Conservation (phyloP, 495 filamentous ascomycete species). For the Aspergillus coremiiformis region DNA sequence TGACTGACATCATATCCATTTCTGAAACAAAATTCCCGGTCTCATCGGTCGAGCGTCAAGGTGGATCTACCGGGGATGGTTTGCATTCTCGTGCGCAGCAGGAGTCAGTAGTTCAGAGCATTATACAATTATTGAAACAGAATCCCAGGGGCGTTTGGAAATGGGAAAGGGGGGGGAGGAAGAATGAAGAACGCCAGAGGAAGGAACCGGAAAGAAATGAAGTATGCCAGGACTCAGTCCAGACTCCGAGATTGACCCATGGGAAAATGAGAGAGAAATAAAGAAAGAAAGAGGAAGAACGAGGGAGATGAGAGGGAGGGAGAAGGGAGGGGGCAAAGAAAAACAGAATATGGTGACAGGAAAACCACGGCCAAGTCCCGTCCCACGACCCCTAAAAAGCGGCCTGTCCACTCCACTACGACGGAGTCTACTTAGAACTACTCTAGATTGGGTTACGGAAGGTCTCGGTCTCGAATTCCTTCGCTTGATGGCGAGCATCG, state of each 20-base stretch:
- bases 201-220: conserved; percentile 4
- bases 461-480: neutral
- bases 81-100: conserved; percentile 29
- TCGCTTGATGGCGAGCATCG: neutral
- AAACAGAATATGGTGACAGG: conserved; percentile 2
- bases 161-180: conserved; percentile 3
- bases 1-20: conserved; percentile 33
- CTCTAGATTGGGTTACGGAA: neutral
- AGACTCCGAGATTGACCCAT: conserved; percentile 1
- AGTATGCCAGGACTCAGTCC: conserved; percentile 3
- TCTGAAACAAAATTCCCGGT: conserved; percentile 19
- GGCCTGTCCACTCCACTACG: neutral
- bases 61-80: conserved; percentile 15
- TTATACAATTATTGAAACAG: neutral
- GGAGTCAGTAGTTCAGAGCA: neutral
- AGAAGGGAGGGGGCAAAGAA: conserved; percentile 10
- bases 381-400: neutral
- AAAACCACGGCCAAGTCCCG: conserved; percentile 1
- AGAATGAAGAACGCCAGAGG: conserved; percentile 5
- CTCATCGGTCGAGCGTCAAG: conserved; percentile 18
- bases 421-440: neutral
- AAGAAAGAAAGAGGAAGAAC: neutral
- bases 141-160: neutral
- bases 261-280: conserved; percentile 6
- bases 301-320: too few relatives aligned